Percentiles rank a stretch among this genome's conserved stretches.
These are phyloP conservation scores for Geotrichum citri-aurantii DNA, from an alignment of 1,139 yeast species.

Conservation along the genomic window DNA sequence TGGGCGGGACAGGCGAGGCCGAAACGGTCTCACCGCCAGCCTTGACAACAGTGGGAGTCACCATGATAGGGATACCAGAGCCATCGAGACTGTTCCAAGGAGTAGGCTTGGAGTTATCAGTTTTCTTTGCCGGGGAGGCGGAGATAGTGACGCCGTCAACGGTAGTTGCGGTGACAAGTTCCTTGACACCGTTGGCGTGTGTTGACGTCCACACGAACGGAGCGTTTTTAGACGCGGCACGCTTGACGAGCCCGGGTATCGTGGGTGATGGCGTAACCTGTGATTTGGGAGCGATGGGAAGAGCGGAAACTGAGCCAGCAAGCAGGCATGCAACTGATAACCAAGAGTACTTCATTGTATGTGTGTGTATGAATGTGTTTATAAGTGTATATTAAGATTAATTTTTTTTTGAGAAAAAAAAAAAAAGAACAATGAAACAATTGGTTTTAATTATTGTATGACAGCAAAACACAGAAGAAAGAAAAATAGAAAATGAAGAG, in stretches of 20 bases:
- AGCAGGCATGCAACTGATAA: neutral
- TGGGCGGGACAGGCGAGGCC: slow-evolving; percentile 37
- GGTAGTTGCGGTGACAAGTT: slow-evolving; percentile 38
- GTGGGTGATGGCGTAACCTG: neutral
- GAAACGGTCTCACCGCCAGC: slow-evolving; percentile 31
- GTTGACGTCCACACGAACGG: slow-evolving; percentile 37
- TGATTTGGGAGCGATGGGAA: neutral
- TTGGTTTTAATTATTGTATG: neutral
- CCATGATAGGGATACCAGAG: slow-evolving; percentile 38
- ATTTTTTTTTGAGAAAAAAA: neutral
- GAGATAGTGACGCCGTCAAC: slow-evolving; percentile 40
- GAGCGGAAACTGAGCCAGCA: neutral
- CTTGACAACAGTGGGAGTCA: slow-evolving; percentile 36
- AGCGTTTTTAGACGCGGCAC: slow-evolving; percentile 32
- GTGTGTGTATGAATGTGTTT: neutral
- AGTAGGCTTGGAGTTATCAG: slow-evolving; percentile 27
- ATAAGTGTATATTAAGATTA: neutral
- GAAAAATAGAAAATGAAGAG: neutral
- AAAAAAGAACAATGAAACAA: neutral
- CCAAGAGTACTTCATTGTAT: neutral
- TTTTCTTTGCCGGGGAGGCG: slow-evolving; percentile 35
- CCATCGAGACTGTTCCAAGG: slow-evolving; percentile 39
- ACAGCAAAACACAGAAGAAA: neutral
- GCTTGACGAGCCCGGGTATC: slow-evolving; percentile 23
- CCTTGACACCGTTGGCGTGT: slow-evolving; percentile 27